Conservation (phyloP, 352 stramenopile genomes). For the Phytophthora nicotianae region DNA sequence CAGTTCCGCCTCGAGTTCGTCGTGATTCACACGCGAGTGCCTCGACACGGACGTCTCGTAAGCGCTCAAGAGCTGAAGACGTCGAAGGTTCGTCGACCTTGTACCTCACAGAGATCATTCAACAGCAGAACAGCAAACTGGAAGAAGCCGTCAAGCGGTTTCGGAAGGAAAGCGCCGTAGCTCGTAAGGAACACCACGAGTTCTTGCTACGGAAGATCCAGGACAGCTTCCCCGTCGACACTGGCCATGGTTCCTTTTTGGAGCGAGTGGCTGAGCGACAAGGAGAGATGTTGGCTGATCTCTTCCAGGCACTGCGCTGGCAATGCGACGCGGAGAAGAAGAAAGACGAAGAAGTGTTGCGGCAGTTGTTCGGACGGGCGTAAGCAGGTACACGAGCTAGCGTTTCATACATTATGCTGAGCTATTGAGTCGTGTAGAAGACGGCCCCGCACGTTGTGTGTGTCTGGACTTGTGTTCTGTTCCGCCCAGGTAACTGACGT, state of each 20-base stretch:
- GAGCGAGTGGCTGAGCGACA: conserved; percentile 43
- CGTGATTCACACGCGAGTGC: conserved; percentile 5
- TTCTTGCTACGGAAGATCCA: conserved; percentile 45
- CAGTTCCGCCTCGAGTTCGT: conserved; percentile 1
- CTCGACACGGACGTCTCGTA: conserved; percentile 10
- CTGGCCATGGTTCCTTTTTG: conserved; percentile 38
- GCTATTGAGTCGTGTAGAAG: conserved; percentile 39
- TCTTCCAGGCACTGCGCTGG: conserved; percentile 42
- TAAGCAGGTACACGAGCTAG: not conserved
- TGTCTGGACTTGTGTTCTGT: conserved; percentile 36
- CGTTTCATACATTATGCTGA: conserved; percentile 10
- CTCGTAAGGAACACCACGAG: conserved; percentile 41
- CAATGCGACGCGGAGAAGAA: conserved; percentile 35
- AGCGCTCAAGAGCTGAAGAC: conserved; percentile 18
- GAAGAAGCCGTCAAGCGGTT: conserved; percentile 46
- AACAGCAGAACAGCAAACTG: conserved; percentile 39
- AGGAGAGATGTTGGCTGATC: conserved; percentile 38
- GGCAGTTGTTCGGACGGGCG: conserved; percentile 23
- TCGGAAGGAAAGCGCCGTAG: conserved; percentile 40
- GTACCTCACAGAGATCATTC: conserved; percentile 44
- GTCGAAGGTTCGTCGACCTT: conserved; percentile 27
- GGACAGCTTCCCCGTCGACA: conserved; percentile 40
- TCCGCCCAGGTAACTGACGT: conserved; percentile 11
- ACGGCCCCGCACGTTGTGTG: conserved; percentile 55
- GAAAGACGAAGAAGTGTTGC: conserved; percentile 39